These are phyloP conservation scores for Russula sp. DNA, from an alignment of 768 basidiomycete genomes.

Conservation along the genomic window DNA sequence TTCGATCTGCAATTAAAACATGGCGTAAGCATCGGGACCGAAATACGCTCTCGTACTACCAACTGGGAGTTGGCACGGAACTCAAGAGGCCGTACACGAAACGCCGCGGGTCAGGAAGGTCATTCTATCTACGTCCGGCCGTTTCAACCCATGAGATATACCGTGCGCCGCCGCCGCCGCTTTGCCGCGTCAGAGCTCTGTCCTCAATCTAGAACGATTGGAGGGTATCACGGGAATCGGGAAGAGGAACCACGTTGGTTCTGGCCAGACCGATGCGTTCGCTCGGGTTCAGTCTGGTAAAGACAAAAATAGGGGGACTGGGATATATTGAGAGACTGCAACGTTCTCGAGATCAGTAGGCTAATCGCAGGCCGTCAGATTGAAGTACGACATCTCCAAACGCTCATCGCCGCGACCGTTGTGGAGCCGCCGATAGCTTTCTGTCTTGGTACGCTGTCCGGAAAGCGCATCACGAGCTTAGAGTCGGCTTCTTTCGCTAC, in stretches of 20 bases:
- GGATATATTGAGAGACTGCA: neutral
- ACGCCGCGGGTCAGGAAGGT: constrained; percentile 17
- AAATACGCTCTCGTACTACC: neutral
- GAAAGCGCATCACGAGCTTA: neutral
- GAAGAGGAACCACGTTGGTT: neutral
- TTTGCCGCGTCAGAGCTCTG: neutral
- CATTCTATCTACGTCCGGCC: constrained; percentile 2
- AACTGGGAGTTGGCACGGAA: neutral
- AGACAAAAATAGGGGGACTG: too few relatives aligned
- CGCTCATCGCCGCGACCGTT: neutral
- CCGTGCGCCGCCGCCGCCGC: constrained; percentile 1
- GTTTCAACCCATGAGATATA: neutral
- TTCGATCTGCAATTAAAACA: neutral
- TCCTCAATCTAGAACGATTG: neutral
- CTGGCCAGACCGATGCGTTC: neutral
- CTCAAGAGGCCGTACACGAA: constrained; percentile 20
- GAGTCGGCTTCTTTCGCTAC: neutral
- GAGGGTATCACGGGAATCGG: neutral
- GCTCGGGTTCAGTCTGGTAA: neutral
- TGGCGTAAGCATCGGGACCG: neutral
- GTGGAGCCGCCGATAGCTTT: neutral
- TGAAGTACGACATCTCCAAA: neutral
- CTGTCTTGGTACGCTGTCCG: neutral
- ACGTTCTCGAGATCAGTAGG: neutral
- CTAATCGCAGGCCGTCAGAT: neutral